A percentile compares a stretch with the other conserved stretches of the same genome.
phyloP scores from a whole-genome alignment of 768 basidiomycete genomes.

The Ephemerocybe angulata region DNA sequence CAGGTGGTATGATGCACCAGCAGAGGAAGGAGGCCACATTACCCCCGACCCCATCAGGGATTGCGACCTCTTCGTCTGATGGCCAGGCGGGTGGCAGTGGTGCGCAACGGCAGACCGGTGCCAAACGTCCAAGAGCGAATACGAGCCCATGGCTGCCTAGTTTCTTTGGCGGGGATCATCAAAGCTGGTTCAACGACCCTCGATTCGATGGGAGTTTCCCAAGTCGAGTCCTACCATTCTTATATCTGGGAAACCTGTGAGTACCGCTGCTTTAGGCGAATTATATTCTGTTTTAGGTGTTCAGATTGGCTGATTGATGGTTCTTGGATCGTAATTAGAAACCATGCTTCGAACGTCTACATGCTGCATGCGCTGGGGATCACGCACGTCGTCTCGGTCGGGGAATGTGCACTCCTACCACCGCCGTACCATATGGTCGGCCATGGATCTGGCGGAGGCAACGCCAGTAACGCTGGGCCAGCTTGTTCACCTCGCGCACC shows the following conservation, averaged over 20 bases:
- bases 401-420: constrained; percentile 88
- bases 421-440: constrained; percentile 39
- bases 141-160: constrained; percentile 65
- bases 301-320: background rate
- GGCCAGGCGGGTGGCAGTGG: background rate
- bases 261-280: constrained; percentile 31
- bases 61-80: constrained; percentile 10
- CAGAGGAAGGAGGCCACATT: background rate
- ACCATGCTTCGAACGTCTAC: constrained; percentile 90
- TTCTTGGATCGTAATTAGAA: constrained; percentile 40
- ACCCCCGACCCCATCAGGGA: background rate
- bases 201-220: constrained; percentile 96
- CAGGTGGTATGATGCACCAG: background rate
- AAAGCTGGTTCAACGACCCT: constrained; percentile 92
- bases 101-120: constrained; percentile 20
- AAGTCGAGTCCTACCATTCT: constrained; percentile 84
- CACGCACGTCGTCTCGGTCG: constrained; percentile 95
- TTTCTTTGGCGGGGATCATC: constrained; percentile 63
- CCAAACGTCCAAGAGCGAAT: constrained; percentile 57
- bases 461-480: background rate
- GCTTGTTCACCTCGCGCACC: background rate
- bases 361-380: constrained; percentile 96
- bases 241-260: constrained; percentile 93
- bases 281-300: background rate
- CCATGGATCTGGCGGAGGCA: background rate